Evolutionary conservation across 2,329 filamentous ascomycete species (phyloP).

Genomic region (Cucurbitaria berberidis): DNA sequence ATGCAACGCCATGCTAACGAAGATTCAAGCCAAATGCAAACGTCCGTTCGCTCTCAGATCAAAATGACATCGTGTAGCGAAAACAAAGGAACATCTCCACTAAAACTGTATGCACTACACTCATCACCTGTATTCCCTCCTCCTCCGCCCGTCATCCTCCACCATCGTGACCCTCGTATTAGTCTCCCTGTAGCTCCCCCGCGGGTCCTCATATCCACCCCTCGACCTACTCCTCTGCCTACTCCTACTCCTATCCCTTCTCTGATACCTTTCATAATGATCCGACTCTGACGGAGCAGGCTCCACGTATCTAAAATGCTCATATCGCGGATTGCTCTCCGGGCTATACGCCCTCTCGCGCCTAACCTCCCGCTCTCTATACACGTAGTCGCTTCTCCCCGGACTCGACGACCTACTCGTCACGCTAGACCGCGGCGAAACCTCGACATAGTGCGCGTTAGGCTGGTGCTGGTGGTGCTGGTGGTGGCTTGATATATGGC

Average conservation of each 20-base stretch:
- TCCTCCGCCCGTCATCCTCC: slow-evolving; percentile 29
- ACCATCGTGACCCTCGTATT: slow-evolving; percentile 40
- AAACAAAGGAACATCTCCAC: not conserved
- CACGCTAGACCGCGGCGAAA: slow-evolving; percentile 47
- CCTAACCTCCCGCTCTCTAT: slow-evolving; percentile 53
- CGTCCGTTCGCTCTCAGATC: not conserved
- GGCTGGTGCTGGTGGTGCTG: slow-evolving; percentile 28
- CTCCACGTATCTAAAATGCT: slow-evolving; percentile 56
- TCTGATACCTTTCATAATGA: slow-evolving; percentile 32
- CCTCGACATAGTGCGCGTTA: slow-evolving; percentile 53
- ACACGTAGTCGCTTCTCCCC: slow-evolving; percentile 48
- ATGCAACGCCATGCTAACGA: not conserved
- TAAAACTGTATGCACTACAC: not conserved
- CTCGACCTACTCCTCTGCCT: slow-evolving; percentile 39
- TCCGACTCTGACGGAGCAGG: slow-evolving; percentile 42
- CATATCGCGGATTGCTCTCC: slow-evolving; percentile 46
- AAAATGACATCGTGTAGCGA: not conserved
- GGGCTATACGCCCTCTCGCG: slow-evolving; percentile 49
- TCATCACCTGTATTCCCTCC: slow-evolving; percentile 28
- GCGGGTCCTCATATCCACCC: slow-evolving; percentile 35
- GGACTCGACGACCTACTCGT: slow-evolving; percentile 40
- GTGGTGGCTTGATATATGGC: slow-evolving; percentile 24
- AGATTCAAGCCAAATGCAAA: not conserved
- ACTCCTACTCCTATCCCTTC: slow-evolving; percentile 34
- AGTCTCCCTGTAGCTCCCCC: slow-evolving; percentile 39